Percentiles rank a stretch among this genome's conserved stretches.
These are phyloP conservation scores for Kazachstania taianensis DNA, from an alignment of 805 yeast genomes.

Conservation along the genomic window DNA sequence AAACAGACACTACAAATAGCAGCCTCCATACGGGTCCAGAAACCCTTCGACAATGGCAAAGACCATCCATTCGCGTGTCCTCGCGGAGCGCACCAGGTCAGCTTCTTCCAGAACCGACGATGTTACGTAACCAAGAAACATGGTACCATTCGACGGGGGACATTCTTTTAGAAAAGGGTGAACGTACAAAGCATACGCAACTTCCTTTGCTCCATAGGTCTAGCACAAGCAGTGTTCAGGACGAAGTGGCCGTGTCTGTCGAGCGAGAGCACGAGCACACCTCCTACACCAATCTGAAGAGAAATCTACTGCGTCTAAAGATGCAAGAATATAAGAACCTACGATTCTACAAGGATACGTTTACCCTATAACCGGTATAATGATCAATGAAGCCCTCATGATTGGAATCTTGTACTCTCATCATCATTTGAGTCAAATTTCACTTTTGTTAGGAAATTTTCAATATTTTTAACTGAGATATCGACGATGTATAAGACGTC, in stretches of 20 bases:
- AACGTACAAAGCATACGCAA: neutral
- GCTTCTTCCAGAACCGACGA: no score
- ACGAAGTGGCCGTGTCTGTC: constrained; percentile 4
- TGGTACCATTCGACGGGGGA: no score
- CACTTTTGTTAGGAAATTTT: no score
- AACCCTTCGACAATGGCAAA: neutral
- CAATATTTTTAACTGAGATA: no score
- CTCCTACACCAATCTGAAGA: constrained; percentile 14
- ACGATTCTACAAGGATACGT: constrained; percentile 21
- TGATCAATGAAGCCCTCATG: no score
- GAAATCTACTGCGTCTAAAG: constrained; percentile 12
- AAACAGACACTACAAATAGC: constrained; percentile 22
- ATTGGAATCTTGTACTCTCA: no score
- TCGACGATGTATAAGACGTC: no score
- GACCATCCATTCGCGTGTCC: no score
- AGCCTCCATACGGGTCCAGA: constrained; percentile 17
- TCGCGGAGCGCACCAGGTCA: no score
- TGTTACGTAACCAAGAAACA: neutral
- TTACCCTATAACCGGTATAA: constrained; percentile 11
- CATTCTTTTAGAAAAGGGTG: neutral
- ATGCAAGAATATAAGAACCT: constrained; percentile 18
- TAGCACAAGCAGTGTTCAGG: neutral
- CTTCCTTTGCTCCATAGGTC: neutral
- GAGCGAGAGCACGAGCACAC: constrained; percentile 11
- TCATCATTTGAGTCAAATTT: no score